Percentiles rank a stretch among this genome's conserved stretches.
Conservation (phyloP, 495 filamentous ascomycete species). For the Pseudomonodictys pantanalensis region DNA sequence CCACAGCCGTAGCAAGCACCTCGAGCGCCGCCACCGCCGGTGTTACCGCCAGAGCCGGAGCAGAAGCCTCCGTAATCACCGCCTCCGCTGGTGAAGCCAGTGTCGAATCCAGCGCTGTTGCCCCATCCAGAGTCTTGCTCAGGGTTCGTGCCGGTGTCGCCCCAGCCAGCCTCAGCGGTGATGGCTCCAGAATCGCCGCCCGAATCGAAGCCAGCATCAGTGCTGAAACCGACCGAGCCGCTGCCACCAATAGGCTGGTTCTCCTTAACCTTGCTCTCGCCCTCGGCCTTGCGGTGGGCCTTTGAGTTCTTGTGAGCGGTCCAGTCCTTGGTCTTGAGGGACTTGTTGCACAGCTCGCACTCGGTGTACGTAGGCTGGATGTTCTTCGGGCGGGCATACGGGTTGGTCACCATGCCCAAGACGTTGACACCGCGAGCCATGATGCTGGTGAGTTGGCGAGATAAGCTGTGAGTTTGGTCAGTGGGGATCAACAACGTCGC, state of each 20-base stretch:
- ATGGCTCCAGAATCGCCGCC: too few species aligned
- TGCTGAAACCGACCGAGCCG: conserved; percentile 39
- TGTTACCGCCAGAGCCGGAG: not conserved
- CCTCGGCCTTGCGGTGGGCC: conserved; percentile 23
- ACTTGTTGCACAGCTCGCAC: conserved; percentile 25
- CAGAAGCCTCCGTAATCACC: conserved; percentile 70
- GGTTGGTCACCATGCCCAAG: conserved; percentile 16
- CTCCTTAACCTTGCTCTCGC: conserved; percentile 6
- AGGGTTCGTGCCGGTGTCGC: conserved; percentile 51
- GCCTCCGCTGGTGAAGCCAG: conserved; percentile 53
- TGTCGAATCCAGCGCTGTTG: not conserved
- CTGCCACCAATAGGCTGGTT: not conserved
- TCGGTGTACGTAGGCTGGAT: conserved; percentile 8
- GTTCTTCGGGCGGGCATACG: conserved; percentile 14
- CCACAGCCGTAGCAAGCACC: conserved; percentile 54
- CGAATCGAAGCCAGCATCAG: conserved; percentile 66
- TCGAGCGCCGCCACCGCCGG: conserved; percentile 3
- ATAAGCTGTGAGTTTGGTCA: not conserved
- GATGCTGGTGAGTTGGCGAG: not conserved
- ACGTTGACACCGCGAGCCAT: conserved; percentile 7
- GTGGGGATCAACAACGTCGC: too few species aligned
- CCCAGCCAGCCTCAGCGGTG: not conserved
- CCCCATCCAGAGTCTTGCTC: not conserved
- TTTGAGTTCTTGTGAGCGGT: conserved; percentile 23
- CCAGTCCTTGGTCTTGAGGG: conserved; percentile 32